Conservation (phyloP, 2,329 filamentous ascomycete species). For the Ophioceras dolichostomum region DNA sequence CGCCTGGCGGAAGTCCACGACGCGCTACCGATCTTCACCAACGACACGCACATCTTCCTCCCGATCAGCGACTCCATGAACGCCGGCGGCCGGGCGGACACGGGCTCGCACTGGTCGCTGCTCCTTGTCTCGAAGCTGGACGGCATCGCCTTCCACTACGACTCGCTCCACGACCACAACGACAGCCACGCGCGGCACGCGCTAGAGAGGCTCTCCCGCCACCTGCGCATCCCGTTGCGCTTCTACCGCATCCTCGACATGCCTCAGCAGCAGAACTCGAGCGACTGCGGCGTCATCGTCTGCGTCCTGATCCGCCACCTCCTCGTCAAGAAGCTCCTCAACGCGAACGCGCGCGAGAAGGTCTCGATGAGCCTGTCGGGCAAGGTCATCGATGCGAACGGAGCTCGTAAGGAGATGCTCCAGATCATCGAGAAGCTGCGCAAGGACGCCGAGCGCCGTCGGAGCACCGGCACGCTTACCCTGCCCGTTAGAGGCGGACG, state of each 20-base stretch:
- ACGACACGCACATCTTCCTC: slow-evolving; percentile 85
- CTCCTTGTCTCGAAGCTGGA: slow-evolving; percentile 83
- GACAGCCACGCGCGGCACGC: slow-evolving; percentile 58
- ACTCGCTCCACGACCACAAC: slow-evolving; percentile 70
- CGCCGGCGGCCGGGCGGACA: slow-evolving; percentile 59
- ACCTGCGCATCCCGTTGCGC: slow-evolving; percentile 55
- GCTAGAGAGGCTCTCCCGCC: slow-evolving; percentile 52
- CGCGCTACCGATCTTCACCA: slow-evolving; percentile 68
- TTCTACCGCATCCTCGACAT: slow-evolving; percentile 77
- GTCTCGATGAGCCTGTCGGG: slow-evolving; percentile 89
- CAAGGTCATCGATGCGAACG: slow-evolving; percentile 67
- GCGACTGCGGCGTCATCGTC: slow-evolving; percentile 91
- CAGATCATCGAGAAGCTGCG: slow-evolving; percentile 77
- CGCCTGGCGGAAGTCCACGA: slow-evolving; percentile 34
- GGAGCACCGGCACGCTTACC: slow-evolving; percentile 16
- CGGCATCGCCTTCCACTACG: slow-evolving; percentile 91
- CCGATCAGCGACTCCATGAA: slow-evolving; percentile 85
- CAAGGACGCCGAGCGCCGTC: slow-evolving; percentile 74
- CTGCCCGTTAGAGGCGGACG: not conserved
- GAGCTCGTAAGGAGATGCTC: slow-evolving; percentile 81
- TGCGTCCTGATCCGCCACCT: slow-evolving; percentile 91
- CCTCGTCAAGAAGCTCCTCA: slow-evolving; percentile 71
- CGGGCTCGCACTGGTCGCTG: slow-evolving; percentile 88
- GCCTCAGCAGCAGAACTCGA: slow-evolving; percentile 84
- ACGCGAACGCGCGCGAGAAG: slow-evolving; percentile 69